phyloP scores from a whole-genome alignment of 78 protist genomes.

The Dictyostelium citrinum region DNA sequence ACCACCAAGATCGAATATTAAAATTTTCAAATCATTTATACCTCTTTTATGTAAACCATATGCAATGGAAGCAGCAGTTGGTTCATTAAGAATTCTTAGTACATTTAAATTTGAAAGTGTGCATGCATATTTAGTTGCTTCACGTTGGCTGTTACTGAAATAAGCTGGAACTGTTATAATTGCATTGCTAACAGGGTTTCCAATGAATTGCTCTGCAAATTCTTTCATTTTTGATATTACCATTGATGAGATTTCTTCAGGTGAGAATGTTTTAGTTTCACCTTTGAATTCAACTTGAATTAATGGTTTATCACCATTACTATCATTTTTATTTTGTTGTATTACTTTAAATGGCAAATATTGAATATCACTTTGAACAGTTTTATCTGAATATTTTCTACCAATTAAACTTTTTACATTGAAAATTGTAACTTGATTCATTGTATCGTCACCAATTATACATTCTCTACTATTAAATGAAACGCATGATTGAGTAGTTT shows the following conservation, averaged over 20 bases:
- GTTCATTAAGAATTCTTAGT: slow-evolving; percentile 97
- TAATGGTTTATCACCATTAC: slow-evolving; percentile 54
- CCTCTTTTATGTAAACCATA: slow-evolving; percentile 97
- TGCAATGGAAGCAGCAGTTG: slow-evolving; percentile 99
- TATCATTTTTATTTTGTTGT: slow-evolving; percentile 35
- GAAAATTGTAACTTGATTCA: slow-evolving; percentile 96
- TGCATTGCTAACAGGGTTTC: slow-evolving; percentile 85
- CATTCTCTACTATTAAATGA: slow-evolving; percentile 95
- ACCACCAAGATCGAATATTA: slow-evolving; percentile 98
- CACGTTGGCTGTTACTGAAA: slow-evolving; percentile 97
- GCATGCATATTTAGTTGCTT: slow-evolving; percentile 98
- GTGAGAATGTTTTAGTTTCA: slow-evolving; percentile 80
- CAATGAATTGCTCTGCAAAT: slow-evolving; percentile 90
- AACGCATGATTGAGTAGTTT: slow-evolving; percentile 97
- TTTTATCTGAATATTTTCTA: slow-evolving; percentile 79
- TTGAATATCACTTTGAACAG: slow-evolving; percentile 89
- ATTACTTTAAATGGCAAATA: slow-evolving; percentile 92
- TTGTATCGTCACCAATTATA: slow-evolving; percentile 96
- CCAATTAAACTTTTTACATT: slow-evolving; percentile 97
- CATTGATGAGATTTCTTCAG: slow-evolving; percentile 95
- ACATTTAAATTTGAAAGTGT: slow-evolving; percentile 93
- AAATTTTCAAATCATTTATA: slow-evolving; percentile 84
- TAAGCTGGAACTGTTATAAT: slow-evolving; percentile 98
- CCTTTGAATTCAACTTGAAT: slow-evolving; percentile 86
- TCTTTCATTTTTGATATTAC: slow-evolving; percentile 94